Evolutionary conservation across 2,329 filamentous ascomycete species (phyloP), one percentile per base, ranked within the genome.

Genomic region (Geosmithia morbida): DNA sequence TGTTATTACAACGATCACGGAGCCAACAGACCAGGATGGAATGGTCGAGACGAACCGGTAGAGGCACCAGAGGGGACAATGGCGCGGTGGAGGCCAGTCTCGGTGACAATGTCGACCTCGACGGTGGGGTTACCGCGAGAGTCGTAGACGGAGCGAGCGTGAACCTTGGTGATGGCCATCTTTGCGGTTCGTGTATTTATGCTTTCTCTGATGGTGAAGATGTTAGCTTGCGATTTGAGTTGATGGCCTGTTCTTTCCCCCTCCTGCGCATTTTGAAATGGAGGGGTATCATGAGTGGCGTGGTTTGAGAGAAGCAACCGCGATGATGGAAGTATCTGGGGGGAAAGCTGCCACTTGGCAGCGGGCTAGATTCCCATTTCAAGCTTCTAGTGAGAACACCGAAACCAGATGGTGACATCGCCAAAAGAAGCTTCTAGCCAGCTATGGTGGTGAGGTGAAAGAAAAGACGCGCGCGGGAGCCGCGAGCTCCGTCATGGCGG

Each of bases 91-190:
- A 97, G 83, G 64, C 90, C 90, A 60, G 85, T 94, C 75, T 94
- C 87, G 59, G 89, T 96, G 72, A 94, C 85, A 60, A 96, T 81
- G 67, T 96, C 90, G 62, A 97, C 90, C 79, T 97, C 90, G 64
- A 96, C 90, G 66, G 92, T 98, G 63, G 92, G 92, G 83, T 98
- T 98, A 67, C 80, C 80, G 66, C 92, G 90, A 68, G 92, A 97
- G 80, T 98, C 92, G 81, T 90, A 98, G 75, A 98, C 88, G 64
- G 84, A 89, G 66, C 92, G 85, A 64, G 85, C 86, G 79, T 89
- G 85, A 66, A 92, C 79, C 77, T 89, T 90, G 69, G 81, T 81
- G 70, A 92, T 87, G 62, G 85, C 74, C 92, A 98, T 98, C 57
- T 65, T 89, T 33, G 17, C 41, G 44, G 7, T 7, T 39, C 39